Conservation (phyloP, 2,329 filamentous ascomycete species). For the Pseudogymnoascus sp. region DNA sequence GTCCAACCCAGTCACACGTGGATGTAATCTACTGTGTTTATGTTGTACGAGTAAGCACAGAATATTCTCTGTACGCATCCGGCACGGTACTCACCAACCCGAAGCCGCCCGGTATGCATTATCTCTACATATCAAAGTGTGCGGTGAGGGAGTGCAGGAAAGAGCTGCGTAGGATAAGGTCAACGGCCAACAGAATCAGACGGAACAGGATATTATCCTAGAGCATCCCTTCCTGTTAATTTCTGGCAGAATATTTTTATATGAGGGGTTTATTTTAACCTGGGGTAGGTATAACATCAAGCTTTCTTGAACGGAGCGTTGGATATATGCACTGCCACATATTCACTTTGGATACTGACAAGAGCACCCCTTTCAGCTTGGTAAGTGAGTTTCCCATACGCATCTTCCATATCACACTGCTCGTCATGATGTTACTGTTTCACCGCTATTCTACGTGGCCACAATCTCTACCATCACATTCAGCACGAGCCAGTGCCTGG, state of each 20-base stretch:
- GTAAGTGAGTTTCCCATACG: background rate
- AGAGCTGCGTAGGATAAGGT: background rate
- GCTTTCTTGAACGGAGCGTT: background rate
- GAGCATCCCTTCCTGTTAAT: background rate
- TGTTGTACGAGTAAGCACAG: slow-evolving; percentile 3
- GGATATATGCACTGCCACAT: background rate
- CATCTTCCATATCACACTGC: background rate
- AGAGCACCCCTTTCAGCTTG: background rate
- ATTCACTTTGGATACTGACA: background rate
- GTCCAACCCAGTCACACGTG: slow-evolving; percentile 1
- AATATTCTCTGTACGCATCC: background rate
- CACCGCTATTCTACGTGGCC: background rate
- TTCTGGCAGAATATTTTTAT: background rate
- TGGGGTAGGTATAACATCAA: background rate
- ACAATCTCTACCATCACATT: background rate
- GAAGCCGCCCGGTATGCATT: background rate
- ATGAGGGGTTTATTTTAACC: background rate
- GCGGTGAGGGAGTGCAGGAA: background rate
- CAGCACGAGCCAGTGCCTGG: background rate
- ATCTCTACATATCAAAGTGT: background rate
- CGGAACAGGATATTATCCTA: background rate
- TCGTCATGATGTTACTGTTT: background rate
- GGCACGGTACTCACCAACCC: background rate
- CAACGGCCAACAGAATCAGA: background rate
- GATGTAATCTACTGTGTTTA: background rate